phyloP scores from a whole-genome alignment of 345 rosid species.

The Eutrema yunnanense region DNA sequence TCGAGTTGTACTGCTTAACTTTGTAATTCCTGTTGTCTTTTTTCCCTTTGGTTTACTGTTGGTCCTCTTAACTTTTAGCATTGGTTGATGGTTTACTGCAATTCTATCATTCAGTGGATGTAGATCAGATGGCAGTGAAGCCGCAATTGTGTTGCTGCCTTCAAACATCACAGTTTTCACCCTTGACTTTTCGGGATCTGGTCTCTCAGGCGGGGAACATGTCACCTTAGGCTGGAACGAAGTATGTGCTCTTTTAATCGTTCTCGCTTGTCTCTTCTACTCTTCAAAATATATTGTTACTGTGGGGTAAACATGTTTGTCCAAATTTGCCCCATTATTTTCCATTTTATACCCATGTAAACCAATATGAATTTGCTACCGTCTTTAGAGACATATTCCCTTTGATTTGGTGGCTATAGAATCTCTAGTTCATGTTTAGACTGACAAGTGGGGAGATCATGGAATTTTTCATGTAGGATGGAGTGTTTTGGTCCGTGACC shows the following conservation, averaged over 20 bases:
- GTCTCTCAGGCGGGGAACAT: slow-evolving; percentile 82
- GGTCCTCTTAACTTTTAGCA: neutral
- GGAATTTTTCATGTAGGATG: neutral
- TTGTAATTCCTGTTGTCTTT: neutral
- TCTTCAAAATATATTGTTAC: neutral
- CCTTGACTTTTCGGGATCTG: slow-evolving; percentile 93
- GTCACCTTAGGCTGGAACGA: slow-evolving; percentile 89
- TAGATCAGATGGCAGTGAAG: slow-evolving; percentile 95
- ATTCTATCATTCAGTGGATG: slow-evolving; percentile 56
- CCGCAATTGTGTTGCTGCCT: slow-evolving; percentile 77
- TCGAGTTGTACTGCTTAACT: neutral
- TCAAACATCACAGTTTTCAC: slow-evolving; percentile 88
- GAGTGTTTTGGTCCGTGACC: neutral
- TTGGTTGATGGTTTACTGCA: neutral
- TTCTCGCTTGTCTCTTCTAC: neutral
- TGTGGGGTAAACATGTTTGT: neutral
- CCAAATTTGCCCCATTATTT: neutral
- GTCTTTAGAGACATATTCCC: neutral
- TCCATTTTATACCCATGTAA: neutral
- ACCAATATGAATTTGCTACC: neutral
- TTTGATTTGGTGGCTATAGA: neutral
- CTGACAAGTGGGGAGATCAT: neutral
- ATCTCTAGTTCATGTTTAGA: slow-evolving; percentile 4
- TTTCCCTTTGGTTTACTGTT: neutral
- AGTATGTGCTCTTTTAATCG: slow-evolving; percentile 39